These are phyloP conservation scores for Vaccinium vitisidaea DNA, from an alignment of 148 eudicot genomes.

Conservation along the genomic window DNA sequence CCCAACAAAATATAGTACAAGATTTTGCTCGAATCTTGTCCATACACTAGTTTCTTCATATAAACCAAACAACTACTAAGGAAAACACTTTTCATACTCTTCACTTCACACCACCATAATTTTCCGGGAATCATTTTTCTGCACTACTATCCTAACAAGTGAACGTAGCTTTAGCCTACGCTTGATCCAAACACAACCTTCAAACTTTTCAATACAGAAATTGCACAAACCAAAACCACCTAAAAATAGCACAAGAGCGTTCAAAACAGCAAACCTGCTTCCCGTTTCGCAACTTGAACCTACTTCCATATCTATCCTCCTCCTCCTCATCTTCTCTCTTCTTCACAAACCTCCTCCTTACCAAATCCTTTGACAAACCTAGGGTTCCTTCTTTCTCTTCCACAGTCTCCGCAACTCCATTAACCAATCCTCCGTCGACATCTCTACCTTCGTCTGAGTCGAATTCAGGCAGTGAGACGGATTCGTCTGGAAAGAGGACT, in stretches of 20 bases:
- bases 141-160: too few species aligned
- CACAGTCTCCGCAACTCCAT: constrained; percentile 13
- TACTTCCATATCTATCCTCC: constrained; percentile 33
- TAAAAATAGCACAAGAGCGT: neutral
- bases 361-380: neutral
- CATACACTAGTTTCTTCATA: too few species aligned
- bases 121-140: too few species aligned
- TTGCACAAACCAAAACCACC: neutral
- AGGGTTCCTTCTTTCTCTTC: constrained; percentile 17
- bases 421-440: neutral
- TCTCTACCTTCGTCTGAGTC: constrained; percentile 16
- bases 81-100: too few species aligned
- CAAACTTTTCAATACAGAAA: neutral
- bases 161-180: neutral
- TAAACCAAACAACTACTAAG: too few species aligned
- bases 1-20: too few species aligned
- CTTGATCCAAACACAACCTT: neutral
- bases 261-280: constrained; percentile 47
- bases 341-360: constrained; percentile 5
- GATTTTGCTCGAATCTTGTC: too few species aligned
- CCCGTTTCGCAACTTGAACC: constrained; percentile 74
- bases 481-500: constrained; percentile 37
- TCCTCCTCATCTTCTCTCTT: constrained; percentile 30
- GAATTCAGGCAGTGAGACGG: constrained; percentile 23
- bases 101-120: too few species aligned